These are phyloP conservation scores for Purpureocillium takamizusanense DNA, from an alignment of 2,329 filamentous ascomycete species.

Conservation along the genomic window DNA sequence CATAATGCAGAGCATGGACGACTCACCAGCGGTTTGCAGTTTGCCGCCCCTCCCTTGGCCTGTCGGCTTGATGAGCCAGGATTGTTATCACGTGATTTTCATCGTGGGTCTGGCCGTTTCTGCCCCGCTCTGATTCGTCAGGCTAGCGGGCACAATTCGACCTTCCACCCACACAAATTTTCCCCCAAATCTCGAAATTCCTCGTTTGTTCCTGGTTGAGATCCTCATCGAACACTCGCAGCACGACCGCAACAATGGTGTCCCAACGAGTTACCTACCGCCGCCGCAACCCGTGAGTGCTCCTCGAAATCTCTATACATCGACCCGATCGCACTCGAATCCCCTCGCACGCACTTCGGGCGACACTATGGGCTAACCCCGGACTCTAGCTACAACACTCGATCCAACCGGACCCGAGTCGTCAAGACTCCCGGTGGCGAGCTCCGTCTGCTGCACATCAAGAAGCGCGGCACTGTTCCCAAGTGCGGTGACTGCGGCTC, in stretches of 20 bases:
- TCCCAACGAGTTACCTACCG: conserved; percentile 58
- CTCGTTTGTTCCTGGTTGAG: conserved; percentile 20
- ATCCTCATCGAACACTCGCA: conserved; percentile 25
- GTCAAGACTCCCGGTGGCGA: conserved; percentile 95
- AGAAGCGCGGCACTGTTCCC: conserved; percentile 96
- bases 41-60: too few relatives aligned
- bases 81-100: too few relatives aligned
- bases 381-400: conserved; percentile 80
- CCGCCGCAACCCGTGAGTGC: conserved; percentile 70
- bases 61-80: too few relatives aligned
- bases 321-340: conserved; percentile 5
- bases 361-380: conserved; percentile 13
- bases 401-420: conserved; percentile 92
- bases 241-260: conserved; percentile 45
- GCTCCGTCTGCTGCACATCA: conserved; percentile 95
- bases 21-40: too few relatives aligned
- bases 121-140: conserved; percentile 23
- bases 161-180: conserved; percentile 33
- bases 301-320: background rate
- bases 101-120: background rate
- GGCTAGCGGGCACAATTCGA: conserved; percentile 26
- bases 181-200: conserved; percentile 32
- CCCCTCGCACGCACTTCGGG: background rate
- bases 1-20: too few relatives aligned
- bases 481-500: conserved; percentile 99